phyloP scores from a whole-genome alignment of 164 flowering plant species.

The Magnolia changhungtana region DNA sequence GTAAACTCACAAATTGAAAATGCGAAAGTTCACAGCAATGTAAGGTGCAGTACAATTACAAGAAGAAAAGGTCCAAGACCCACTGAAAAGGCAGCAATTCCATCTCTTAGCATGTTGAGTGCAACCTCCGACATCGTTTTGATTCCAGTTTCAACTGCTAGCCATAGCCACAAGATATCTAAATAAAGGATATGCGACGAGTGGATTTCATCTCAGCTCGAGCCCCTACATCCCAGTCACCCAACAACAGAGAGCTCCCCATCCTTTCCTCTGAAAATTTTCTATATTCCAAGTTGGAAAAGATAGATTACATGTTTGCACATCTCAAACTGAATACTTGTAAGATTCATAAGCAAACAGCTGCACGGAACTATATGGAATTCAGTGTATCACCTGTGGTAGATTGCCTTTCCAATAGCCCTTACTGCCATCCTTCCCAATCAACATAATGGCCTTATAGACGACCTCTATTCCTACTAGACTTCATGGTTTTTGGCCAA shows the following conservation, averaged over 20 bases:
- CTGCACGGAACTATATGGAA: too few relatives aligned
- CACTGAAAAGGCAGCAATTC: slow-evolving; percentile 73
- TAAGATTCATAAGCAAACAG: too few relatives aligned
- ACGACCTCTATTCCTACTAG: too few relatives aligned
- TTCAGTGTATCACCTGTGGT: too few relatives aligned
- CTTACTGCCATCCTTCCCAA: slow-evolving; percentile 76
- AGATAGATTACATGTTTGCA: neutral
- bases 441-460: slow-evolving; percentile 10
- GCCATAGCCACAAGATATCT: slow-evolving; percentile 49
- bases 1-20: slow-evolving; percentile 85
- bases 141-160: slow-evolving; percentile 68
- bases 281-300: too few relatives aligned
- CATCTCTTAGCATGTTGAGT: slow-evolving; percentile 78
- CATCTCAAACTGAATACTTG: too few relatives aligned
- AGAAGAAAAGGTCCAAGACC: too few relatives aligned
- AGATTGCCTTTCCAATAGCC: slow-evolving; percentile 24
- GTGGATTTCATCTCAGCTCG: slow-evolving; percentile 43
- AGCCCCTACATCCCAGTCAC: slow-evolving; percentile 71
- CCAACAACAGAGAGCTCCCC: slow-evolving; percentile 28
- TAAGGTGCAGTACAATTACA: too few relatives aligned
- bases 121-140: slow-evolving; percentile 85
- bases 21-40: too few relatives aligned
- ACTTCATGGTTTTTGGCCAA: too few relatives aligned
- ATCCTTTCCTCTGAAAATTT: slow-evolving; percentile 85
- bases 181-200: slow-evolving; percentile 86